These are phyloP conservation scores for Chlorencoelia australis DNA, from an alignment of 2,329 filamentous ascomycete species.

Conservation along the genomic window DNA sequence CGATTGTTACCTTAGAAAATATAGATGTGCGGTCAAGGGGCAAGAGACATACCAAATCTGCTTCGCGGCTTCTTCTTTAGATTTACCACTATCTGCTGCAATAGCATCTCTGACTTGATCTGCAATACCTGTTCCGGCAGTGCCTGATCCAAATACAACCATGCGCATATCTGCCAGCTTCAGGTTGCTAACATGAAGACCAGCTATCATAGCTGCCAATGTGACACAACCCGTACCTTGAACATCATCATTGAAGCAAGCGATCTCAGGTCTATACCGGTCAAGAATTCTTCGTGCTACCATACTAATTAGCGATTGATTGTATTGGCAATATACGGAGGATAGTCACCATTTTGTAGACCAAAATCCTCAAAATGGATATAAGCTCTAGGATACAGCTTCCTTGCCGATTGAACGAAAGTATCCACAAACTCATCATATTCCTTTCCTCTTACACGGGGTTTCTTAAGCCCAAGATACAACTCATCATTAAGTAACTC, in stretches of 20 bases:
- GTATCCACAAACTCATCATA: constrained; percentile 71
- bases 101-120: constrained; percentile 78
- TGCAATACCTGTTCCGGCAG: constrained; percentile 76
- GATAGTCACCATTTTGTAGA: constrained; percentile 49
- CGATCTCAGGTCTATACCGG: constrained; percentile 59
- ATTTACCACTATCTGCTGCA: constrained; percentile 52
- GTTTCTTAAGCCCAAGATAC: constrained; percentile 65
- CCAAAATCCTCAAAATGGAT: constrained; percentile 91
- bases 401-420: constrained; percentile 59
- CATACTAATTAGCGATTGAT: neutral
- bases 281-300: constrained; percentile 60
- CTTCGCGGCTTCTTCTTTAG: constrained; percentile 62
- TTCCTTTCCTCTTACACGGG: constrained; percentile 55
- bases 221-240: constrained; percentile 86
- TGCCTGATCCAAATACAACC: constrained; percentile 71
- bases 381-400: constrained; percentile 68
- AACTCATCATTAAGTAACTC: constrained; percentile 63
- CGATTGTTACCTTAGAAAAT: neutral
- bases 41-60: constrained; percentile 58
- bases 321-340: neutral
- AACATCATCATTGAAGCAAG: constrained; percentile 88
- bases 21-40: neutral
- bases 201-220: constrained; percentile 71
- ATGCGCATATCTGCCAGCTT: constrained; percentile 60
- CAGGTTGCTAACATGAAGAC: constrained; percentile 55